Evolutionary conservation across 345 rosid genomes (phyloP).

Genomic region (Rubroshorea leprosula): DNA sequence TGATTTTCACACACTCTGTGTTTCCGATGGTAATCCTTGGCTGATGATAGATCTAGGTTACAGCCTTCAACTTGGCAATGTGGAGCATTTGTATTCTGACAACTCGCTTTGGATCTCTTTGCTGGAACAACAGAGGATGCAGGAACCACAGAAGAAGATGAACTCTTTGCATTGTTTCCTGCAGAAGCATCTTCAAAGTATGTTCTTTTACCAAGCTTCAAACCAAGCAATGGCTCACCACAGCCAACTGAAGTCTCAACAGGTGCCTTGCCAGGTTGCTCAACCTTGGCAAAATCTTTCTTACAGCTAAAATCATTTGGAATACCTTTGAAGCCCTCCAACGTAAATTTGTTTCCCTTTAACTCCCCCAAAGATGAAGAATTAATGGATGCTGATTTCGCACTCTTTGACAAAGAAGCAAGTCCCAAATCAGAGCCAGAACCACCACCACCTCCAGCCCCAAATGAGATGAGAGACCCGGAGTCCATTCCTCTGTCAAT

Average conservation of each 20-base stretch:
- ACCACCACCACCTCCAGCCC: conserved; percentile 41
- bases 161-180: conserved; percentile 40
- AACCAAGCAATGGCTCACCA: conserved; percentile 64
- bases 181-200: conserved; percentile 62
- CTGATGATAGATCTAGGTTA: conserved; percentile 68
- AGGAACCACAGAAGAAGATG: conserved; percentile 31
- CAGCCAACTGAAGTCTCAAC: conserved; percentile 62
- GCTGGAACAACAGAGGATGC: conserved; percentile 37
- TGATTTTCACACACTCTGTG: conserved; percentile 81
- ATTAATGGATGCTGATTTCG: conserved; percentile 60
- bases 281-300: conserved; percentile 31
- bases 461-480: conserved; percentile 53
- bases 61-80: conserved; percentile 86
- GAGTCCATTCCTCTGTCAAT: conserved; percentile 54
- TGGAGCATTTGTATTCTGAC: conserved; percentile 36
- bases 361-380: conserved; percentile 55
- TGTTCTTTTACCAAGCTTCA: conserved; percentile 73
- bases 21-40: conserved; percentile 79
- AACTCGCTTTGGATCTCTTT: conserved; percentile 57
- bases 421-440: conserved; percentile 62
- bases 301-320: conserved; percentile 32
- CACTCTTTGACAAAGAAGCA: conserved; percentile 62
- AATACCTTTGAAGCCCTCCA: conserved; percentile 41
- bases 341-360: conserved; percentile 33
- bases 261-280: conserved; percentile 27